Evolutionary conservation across 495 filamentous ascomycete genomes (phyloP).

Genomic region (Daldinia bambusicola): DNA sequence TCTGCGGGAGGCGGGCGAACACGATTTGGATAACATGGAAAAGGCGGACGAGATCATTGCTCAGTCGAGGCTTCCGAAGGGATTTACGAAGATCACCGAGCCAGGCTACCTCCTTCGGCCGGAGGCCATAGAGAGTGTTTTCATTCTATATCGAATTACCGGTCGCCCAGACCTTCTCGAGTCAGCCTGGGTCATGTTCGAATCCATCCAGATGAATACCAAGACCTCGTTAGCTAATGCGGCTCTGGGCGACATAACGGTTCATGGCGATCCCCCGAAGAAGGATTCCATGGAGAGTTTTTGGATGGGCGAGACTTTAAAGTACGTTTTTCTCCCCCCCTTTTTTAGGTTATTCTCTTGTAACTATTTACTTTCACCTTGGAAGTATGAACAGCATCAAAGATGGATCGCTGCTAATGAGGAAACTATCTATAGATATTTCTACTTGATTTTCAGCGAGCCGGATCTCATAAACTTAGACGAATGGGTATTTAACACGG

Average conservation of each 20-base stretch:
- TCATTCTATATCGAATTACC: slow-evolving; percentile 75
- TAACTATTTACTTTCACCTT: too few relatives aligned
- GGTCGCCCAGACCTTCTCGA: slow-evolving; percentile 63
- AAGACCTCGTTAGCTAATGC: slow-evolving; percentile 62
- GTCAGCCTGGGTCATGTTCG: slow-evolving; percentile 69
- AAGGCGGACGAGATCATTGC: slow-evolving; percentile 56
- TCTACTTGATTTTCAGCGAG: slow-evolving; percentile 82
- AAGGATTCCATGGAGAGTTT: slow-evolving; percentile 61
- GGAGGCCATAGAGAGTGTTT: slow-evolving; percentile 73
- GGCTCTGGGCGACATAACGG: slow-evolving; percentile 57
- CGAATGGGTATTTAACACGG: slow-evolving; percentile 68
- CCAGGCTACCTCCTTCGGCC: slow-evolving; percentile 77
- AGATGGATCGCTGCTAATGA: slow-evolving; percentile 6
- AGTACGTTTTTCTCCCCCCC: slow-evolving; percentile 47
- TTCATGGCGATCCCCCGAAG: slow-evolving; percentile 42
- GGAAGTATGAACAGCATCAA: not conserved
- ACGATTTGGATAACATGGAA: slow-evolving; percentile 25
- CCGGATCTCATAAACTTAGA: slow-evolving; percentile 71
- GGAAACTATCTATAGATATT: slow-evolving; percentile 59
- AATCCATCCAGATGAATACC: slow-evolving; percentile 59
- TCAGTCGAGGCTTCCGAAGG: slow-evolving; percentile 69
- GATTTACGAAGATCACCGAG: slow-evolving; percentile 67
- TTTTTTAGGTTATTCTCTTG: not conserved
- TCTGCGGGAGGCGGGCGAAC: slow-evolving; percentile 16
- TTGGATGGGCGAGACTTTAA: slow-evolving; percentile 75